These are phyloP conservation scores for Gryganskiella cystojenkinii DNA, from an alignment of 192 early-diverging fungal species.

Conservation along the genomic window DNA sequence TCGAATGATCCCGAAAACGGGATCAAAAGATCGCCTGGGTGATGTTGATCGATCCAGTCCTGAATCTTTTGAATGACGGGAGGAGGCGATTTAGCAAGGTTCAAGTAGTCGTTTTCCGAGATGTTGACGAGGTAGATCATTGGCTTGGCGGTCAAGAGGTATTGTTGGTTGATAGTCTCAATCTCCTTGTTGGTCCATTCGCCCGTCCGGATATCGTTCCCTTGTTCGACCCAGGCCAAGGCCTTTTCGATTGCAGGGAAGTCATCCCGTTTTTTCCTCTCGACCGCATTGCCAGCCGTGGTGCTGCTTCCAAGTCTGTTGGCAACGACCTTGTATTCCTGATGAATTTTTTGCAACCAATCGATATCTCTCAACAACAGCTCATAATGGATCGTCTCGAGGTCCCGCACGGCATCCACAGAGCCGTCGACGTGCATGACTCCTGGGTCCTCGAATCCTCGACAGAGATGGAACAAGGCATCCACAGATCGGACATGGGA, in stretches of 20 bases:
- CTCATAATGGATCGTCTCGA: slow-evolving; percentile 85
- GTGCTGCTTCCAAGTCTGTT: slow-evolving; percentile 37
- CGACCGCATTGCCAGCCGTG: slow-evolving; percentile 18
- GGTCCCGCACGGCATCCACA: slow-evolving; percentile 80
- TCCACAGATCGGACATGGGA: slow-evolving; percentile 76
- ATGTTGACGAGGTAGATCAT: slow-evolving; percentile 81
- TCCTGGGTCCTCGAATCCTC: slow-evolving; percentile 83
- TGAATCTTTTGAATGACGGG: slow-evolving; percentile 68
- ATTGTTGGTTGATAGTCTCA: slow-evolving; percentile 75
- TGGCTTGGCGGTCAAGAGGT: slow-evolving; percentile 84
- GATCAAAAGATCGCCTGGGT: slow-evolving; percentile 74
- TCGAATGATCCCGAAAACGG: slow-evolving; percentile 73
- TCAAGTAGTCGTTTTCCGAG: slow-evolving; percentile 71
- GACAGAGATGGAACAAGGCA: slow-evolving; percentile 66
- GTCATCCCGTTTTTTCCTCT: slow-evolving; percentile 51
- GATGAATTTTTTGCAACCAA: slow-evolving; percentile 44
- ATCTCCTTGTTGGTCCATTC: slow-evolving; percentile 74
- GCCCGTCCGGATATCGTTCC: slow-evolving; percentile 76
- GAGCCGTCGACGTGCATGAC: slow-evolving; percentile 67
- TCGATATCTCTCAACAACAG: slow-evolving; percentile 75
- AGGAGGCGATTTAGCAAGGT: slow-evolving; percentile 39
- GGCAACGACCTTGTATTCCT: slow-evolving; percentile 64
- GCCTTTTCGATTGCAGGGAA: slow-evolving; percentile 40
- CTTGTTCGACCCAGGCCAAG: slow-evolving; percentile 59
- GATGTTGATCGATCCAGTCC: slow-evolving; percentile 75